A percentile compares a stretch with the other conserved stretches of the same genome.
These are phyloP conservation scores for Euphorbia pulcherrima DNA, from an alignment of 345 rosid species.

Conservation along the genomic window DNA sequence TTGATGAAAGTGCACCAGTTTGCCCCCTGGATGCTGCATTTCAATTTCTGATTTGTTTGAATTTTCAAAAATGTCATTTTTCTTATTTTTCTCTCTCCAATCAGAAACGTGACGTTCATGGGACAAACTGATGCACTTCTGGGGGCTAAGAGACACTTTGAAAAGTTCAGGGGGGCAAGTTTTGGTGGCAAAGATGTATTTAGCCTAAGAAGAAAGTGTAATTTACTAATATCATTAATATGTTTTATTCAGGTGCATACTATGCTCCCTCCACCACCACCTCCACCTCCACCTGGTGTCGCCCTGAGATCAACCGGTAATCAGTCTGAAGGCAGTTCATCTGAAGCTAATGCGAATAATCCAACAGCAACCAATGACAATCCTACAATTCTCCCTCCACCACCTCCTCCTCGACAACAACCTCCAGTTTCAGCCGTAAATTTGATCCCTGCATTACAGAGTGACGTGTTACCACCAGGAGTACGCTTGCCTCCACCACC, in stretches of 20 bases:
- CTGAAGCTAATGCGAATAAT: slow-evolving; percentile 44
- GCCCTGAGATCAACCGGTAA: slow-evolving; percentile 39
- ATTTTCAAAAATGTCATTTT: too few relatives aligned
- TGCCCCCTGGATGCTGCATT: too few relatives aligned
- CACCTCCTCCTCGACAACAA: slow-evolving; percentile 70
- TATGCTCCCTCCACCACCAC: slow-evolving; percentile 52
- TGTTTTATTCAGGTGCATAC: slow-evolving; percentile 40
- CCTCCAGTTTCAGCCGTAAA: slow-evolving; percentile 47
- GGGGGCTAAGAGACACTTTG: too few relatives aligned
- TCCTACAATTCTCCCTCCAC: slow-evolving; percentile 66
- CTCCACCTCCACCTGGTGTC: slow-evolving; percentile 65
- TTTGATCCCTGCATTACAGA: slow-evolving; percentile 41
- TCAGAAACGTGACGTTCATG: too few relatives aligned
- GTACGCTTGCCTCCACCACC: slow-evolving; percentile 75
- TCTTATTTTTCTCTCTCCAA: too few relatives aligned
- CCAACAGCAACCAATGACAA: slow-evolving; percentile 39
- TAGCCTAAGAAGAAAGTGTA: too few relatives aligned
- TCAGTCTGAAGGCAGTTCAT: slow-evolving; percentile 42
- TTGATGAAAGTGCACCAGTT: too few relatives aligned
- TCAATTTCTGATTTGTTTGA: too few relatives aligned
- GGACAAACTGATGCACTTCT: too few relatives aligned
- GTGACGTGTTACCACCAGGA: slow-evolving; percentile 67
- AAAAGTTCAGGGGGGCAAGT: too few relatives aligned
- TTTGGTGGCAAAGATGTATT: too few relatives aligned
- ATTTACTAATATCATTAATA: neutral